These are phyloP conservation scores for Neurospora sp. DNA, from an alignment of 495 filamentous ascomycete genomes.

Conservation along the genomic window DNA sequence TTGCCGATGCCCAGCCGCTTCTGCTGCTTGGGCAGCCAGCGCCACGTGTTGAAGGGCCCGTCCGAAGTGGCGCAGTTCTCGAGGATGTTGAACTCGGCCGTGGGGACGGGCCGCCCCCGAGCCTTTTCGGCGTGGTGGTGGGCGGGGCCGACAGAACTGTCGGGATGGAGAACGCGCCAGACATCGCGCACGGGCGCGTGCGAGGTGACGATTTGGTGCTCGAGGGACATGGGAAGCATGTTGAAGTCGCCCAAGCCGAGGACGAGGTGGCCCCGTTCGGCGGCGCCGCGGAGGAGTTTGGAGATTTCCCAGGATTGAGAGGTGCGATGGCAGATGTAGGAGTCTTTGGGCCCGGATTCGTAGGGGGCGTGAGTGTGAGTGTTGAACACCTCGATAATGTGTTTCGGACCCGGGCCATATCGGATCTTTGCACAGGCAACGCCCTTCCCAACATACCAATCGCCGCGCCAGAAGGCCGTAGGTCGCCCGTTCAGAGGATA, in stretches of 20 bases:
- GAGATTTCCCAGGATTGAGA: conserved; percentile 97
- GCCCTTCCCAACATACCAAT: conserved; percentile 93
- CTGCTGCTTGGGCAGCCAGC: conserved; percentile 61
- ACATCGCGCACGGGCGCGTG: conserved; percentile 71
- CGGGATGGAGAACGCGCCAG: conserved; percentile 72
- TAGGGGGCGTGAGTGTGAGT: conserved; percentile 94
- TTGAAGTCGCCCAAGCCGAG: conserved; percentile 91
- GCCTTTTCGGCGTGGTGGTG: conserved; percentile 52
- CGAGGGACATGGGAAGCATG: conserved; percentile 78
- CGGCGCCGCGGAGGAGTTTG: conserved; percentile 77
- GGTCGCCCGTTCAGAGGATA: conserved; percentile 94
- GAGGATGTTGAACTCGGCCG: conserved; percentile 61
- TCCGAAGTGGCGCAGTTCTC: conserved; percentile 87
- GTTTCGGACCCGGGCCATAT: conserved; percentile 52
- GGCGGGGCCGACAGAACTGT: conserved; percentile 64
- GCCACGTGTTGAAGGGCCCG: conserved; percentile 80
- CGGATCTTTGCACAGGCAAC: conserved; percentile 78
- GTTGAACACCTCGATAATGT: conserved; percentile 85
- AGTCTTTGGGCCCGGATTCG: conserved; percentile 61
- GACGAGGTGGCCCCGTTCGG: conserved; percentile 74
- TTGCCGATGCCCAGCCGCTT: conserved; percentile 43
- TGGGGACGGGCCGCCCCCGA: conserved; percentile 46
- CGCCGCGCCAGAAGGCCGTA: conserved; percentile 84
- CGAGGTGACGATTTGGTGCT: conserved; percentile 72
- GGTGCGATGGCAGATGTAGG: conserved; percentile 79